Evolutionary conservation across 2,329 filamentous ascomycete genomes (phyloP), one percentile per base, ranked within the genome.

Genomic region (Tolypocladium sp.): DNA sequence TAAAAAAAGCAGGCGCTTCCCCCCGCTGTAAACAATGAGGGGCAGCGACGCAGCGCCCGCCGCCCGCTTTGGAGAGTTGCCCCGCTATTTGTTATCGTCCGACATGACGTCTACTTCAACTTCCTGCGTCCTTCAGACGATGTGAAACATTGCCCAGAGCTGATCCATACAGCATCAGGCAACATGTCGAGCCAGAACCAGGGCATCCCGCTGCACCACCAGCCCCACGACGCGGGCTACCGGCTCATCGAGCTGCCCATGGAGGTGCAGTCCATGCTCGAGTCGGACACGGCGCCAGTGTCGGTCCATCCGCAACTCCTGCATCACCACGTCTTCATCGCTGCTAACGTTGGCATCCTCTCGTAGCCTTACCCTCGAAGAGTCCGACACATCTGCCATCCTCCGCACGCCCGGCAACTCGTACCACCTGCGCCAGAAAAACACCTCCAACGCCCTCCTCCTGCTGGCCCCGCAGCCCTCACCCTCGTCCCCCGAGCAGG

Each of bases 371-470:
- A 79, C 72, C 20, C 72, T 83, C 53, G 76, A 79, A 63, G 77
- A 79, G 15, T 80, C 81, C 25, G 73, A 79, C 27, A 71, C 76
- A 1, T 69, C 71, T 2, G 83, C 83, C 33, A 68, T 85, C 49
- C 77, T 87, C 58, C 79, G 74, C 64, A 77, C 79, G 1, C 77
- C 77, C 4, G 70, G 74, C 57, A 80, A 78, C 64, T 80, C 78
- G 20, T 88, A 85, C 71, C 77, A 77, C 7, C 76, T 88, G 54
- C 82, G 82, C 37, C 85, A 87, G 66, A 87, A 87, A 69, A 87
- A 87, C 69, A 87, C 85, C 0, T 88, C 85, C 53, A 88, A 88
- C 67, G 80, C 82, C n/a, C 76, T 88, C 54, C 81, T 87, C 65
- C 69, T 88, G 3, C 73, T 87, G 38, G 68, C 73, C 33, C 72